A percentile compares a stretch with the other conserved stretches of the same genome.
phyloP scores from a whole-genome alignment of 202 grass and related monocot genomes.

The Schoenoplectus triqueter region DNA sequence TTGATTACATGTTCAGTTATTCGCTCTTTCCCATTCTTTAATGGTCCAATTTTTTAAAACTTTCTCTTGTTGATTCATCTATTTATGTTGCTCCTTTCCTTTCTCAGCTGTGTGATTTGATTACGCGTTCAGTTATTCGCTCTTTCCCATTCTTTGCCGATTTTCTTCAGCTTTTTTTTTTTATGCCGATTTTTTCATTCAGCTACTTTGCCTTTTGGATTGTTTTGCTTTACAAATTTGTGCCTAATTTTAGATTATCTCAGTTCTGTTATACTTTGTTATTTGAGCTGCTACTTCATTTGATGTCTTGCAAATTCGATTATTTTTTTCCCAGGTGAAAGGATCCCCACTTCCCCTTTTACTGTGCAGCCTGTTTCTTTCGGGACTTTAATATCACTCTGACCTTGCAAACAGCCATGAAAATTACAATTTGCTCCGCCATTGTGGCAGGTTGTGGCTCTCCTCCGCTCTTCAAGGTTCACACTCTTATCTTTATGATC shows the following conservation, averaged over 20 bases:
- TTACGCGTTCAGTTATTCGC: too few species aligned
- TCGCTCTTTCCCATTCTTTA: neutral
- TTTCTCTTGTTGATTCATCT: neutral
- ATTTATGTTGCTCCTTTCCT: neutral
- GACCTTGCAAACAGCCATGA: too few species aligned
- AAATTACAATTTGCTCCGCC: too few species aligned
- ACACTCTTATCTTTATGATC: neutral
- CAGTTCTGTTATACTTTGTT: neutral
- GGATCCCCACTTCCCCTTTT: neutral
- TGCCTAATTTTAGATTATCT: neutral
- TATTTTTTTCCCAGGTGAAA: neutral
- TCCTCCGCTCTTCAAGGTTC: neutral
- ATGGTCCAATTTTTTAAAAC: slow-evolving; percentile 43
- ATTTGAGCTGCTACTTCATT: neutral
- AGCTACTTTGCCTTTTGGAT: too few species aligned
- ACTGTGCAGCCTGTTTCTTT: neutral
- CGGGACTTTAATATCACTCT: neutral
- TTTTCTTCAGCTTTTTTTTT: neutral
- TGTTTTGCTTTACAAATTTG: neutral
- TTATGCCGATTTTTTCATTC: neutral
- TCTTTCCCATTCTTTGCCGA: neutral
- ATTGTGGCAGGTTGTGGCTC: neutral
- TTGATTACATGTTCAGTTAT: too few species aligned
- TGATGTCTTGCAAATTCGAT: neutral
- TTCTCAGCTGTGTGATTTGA: too few species aligned